Evolutionary conservation across 306 rosid genomes (phyloP).

Genomic region (Pachyrhizus erosus): DNA sequence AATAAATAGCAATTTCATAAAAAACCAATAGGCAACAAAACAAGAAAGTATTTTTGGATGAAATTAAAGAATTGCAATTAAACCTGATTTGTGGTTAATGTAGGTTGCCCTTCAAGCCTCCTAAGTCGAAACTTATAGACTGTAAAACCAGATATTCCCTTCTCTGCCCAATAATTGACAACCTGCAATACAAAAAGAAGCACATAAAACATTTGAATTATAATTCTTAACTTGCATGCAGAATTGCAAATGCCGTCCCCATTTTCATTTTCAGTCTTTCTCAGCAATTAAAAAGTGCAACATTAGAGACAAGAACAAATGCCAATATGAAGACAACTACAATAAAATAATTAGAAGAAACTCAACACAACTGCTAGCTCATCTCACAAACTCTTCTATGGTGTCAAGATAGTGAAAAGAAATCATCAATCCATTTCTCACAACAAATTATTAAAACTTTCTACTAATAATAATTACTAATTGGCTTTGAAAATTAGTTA

Average conservation of each 20-base stretch:
- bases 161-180: conserved; percentile 84
- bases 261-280: not conserved
- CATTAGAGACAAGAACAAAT: not conserved
- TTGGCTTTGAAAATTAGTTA: not conserved
- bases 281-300: not conserved
- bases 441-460: not conserved
- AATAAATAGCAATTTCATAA: not conserved
- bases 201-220: not conserved
- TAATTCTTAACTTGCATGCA: not conserved
- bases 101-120: conserved; percentile 87
- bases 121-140: conserved; percentile 83
- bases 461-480: not conserved
- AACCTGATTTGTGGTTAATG: conserved; percentile 93
- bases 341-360: not conserved
- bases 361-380: not conserved
- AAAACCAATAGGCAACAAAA: not conserved
- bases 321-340: not conserved
- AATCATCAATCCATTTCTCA: not conserved
- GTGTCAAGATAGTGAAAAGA: not conserved
- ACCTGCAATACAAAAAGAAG: conserved; percentile 60
- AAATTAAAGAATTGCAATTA: conserved; percentile 18
- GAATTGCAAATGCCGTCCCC: not conserved
- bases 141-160: conserved; percentile 93
- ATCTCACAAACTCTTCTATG: not conserved
- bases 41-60: not conserved